Evolutionary conservation across 306 rosid genomes (phyloP).

Genomic region (Cicer bijugum): DNA sequence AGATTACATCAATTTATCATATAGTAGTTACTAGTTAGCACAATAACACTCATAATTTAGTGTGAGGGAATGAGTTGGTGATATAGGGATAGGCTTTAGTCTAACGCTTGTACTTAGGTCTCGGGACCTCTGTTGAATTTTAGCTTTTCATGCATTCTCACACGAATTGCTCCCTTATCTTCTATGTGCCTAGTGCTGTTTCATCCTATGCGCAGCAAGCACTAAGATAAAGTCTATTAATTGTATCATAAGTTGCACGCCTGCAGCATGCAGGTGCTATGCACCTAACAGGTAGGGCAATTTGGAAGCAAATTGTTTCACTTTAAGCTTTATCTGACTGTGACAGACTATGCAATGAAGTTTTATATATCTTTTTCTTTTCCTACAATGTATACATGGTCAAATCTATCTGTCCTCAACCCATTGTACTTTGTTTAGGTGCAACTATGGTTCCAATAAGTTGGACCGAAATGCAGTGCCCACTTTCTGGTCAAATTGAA

Average conservation of each 20-base stretch:
- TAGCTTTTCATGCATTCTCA: slow-evolving; percentile 19
- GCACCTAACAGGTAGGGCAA: slow-evolving; percentile 26
- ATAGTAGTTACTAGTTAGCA: not conserved
- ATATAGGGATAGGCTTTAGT: slow-evolving; percentile 5
- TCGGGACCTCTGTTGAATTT: slow-evolving; percentile 1
- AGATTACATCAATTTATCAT: slow-evolving; percentile 14
- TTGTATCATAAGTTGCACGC: slow-evolving; percentile 21
- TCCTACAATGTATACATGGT: not conserved
- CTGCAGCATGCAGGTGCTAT: not conserved
- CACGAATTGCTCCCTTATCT: slow-evolving; percentile 6
- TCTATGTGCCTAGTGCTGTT: not conserved
- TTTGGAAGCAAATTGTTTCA: slow-evolving; percentile 3
- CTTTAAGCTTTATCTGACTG: slow-evolving; percentile 22
- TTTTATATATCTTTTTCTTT: not conserved
- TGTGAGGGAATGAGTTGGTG: slow-evolving; percentile 21
- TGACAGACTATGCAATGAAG: not conserved
- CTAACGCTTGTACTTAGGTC: not conserved
- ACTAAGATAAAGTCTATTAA: slow-evolving; percentile 9
- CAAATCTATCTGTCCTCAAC: slow-evolving; percentile 29
- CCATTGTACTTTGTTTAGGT: slow-evolving; percentile 54
- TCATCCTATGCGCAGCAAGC: slow-evolving; percentile 7
- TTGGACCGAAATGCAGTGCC: slow-evolving; percentile 96
- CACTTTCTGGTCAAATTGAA: slow-evolving; percentile 82
- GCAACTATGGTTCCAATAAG: slow-evolving; percentile 83
- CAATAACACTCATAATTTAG: not conserved